A percentile compares a stretch with the other conserved stretches of the same genome.
phyloP scores from a whole-genome alignment of 768 basidiomycete genomes.

The Tulasnella sp. region DNA sequence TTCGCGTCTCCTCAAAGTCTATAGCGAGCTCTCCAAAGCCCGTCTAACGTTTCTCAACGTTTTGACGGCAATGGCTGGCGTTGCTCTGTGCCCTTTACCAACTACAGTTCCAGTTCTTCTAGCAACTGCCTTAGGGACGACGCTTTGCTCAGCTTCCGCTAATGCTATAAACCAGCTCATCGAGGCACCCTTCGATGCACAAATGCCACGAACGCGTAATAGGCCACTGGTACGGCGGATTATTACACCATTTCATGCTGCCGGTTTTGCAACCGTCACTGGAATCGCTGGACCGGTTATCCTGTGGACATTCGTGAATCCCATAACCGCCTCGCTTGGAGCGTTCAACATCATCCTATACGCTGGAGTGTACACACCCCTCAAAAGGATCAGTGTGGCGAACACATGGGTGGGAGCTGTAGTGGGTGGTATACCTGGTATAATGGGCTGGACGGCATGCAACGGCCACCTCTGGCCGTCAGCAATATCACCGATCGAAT shows the following conservation, averaged over 20 bases:
- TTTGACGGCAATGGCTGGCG: constrained; percentile 80
- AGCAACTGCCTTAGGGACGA: constrained; percentile 77
- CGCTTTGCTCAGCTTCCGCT: constrained; percentile 82
- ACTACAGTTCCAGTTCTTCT: constrained; percentile 73
- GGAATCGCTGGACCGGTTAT: constrained; percentile 68
- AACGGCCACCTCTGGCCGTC: constrained; percentile 65
- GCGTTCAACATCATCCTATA: constrained; percentile 77
- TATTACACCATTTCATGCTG: constrained; percentile 76
- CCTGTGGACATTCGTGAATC: constrained; percentile 72
- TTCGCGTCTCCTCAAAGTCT: constrained; percentile 45
- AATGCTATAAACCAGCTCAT: constrained; percentile 91
- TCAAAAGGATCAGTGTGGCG: constrained; percentile 66
- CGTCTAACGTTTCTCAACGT: constrained; percentile 74
- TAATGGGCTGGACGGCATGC: constrained; percentile 98
- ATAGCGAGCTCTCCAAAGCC: constrained; percentile 71
- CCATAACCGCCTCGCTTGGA: constrained; percentile 73
- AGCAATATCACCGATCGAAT: constrained; percentile 41
- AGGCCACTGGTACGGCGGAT: constrained; percentile 76
- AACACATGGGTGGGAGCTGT: constrained; percentile 95
- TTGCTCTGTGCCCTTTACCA: constrained; percentile 83
- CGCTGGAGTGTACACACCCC: constrained; percentile 81
- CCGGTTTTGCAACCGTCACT: constrained; percentile 60
- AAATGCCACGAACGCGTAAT: constrained; percentile 82
- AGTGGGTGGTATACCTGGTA: constrained; percentile 82
- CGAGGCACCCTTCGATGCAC: constrained; percentile 91